These are phyloP conservation scores for Skeletonema marinoi DNA, from an alignment of 108 stramenopile species.

Conservation along the genomic window DNA sequence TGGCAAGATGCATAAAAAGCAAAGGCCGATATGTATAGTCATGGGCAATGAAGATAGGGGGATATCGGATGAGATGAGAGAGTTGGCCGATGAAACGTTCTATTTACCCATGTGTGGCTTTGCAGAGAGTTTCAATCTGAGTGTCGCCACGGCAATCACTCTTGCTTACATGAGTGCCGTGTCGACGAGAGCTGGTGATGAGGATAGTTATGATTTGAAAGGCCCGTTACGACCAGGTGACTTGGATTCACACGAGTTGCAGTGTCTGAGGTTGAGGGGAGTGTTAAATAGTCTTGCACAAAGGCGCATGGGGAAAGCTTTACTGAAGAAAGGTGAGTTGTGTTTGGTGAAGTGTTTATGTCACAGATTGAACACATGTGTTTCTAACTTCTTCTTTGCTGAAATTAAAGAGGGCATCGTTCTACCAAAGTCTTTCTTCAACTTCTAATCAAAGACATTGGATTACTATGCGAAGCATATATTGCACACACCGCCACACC, in stretches of 20 bases:
- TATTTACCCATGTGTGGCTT: slow-evolving; percentile 89
- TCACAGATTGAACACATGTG: background rate
- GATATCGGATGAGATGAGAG: slow-evolving; percentile 68
- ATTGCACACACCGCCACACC: background rate
- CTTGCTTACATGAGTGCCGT: slow-evolving; percentile 75
- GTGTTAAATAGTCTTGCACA: slow-evolving; percentile 74
- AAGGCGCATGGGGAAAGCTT: slow-evolving; percentile 55
- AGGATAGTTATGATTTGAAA: slow-evolving; percentile 5
- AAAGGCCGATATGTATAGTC: slow-evolving; percentile 79
- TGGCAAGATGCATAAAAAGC: background rate
- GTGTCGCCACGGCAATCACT: slow-evolving; percentile 85
- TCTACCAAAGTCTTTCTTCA: slow-evolving; percentile 50
- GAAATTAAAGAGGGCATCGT: slow-evolving; percentile 42
- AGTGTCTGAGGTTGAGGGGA: slow-evolving; percentile 69
- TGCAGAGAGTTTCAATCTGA: slow-evolving; percentile 90
- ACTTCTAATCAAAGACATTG: background rate
- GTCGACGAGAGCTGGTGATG: slow-evolving; percentile 36
- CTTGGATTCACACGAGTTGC: slow-evolving; percentile 67
- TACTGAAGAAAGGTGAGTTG: slow-evolving; percentile 56
- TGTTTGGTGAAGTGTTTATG: background rate
- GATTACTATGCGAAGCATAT: background rate
- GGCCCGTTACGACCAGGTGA: slow-evolving; percentile 84
- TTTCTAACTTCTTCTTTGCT: background rate
- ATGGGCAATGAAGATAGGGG: slow-evolving; percentile 93
- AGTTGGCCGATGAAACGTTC: slow-evolving; percentile 77